Conservation (phyloP, 225 moss, liverwort and hornwort genomes). For the Bryum argenteum region DNA sequence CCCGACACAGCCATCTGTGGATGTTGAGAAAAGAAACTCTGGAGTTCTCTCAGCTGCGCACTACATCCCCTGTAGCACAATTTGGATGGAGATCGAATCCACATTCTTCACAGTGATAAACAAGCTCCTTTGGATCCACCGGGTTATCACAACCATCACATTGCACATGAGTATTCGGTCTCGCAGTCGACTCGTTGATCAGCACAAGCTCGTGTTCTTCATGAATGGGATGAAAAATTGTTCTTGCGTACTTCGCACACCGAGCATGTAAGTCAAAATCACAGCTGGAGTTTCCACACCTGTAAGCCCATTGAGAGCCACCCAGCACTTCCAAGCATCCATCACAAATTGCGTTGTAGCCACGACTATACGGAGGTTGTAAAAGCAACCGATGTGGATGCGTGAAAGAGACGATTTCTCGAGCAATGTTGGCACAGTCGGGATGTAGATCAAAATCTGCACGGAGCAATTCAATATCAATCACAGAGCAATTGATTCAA, state of each 20-base stretch:
- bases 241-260: slow-evolving; percentile 53
- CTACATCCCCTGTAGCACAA: slow-evolving; percentile 45
- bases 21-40: background rate
- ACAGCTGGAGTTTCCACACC: slow-evolving; percentile 44
- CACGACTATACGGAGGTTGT: slow-evolving; percentile 55
- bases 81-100: slow-evolving; percentile 61
- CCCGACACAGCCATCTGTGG: background rate
- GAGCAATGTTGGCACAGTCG: slow-evolving; percentile 43
- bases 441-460: slow-evolving; percentile 58
- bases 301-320: slow-evolving; percentile 57
- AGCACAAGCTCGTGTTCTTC: slow-evolving; percentile 57
- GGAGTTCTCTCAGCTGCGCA: slow-evolving; percentile 41
- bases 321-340: slow-evolving; percentile 53
- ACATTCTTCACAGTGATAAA: slow-evolving; percentile 60
- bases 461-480: background rate
- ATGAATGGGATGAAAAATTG: slow-evolving; percentile 50
- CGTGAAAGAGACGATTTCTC: slow-evolving; percentile 39
- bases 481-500: too few relatives aligned
- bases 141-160: slow-evolving; percentile 47
- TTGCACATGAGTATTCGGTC: slow-evolving; percentile 33
- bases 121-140: slow-evolving; percentile 48
- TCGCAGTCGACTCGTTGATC: slow-evolving; percentile 31
- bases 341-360: slow-evolving; percentile 53
- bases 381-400: slow-evolving; percentile 49
- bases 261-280: slow-evolving; percentile 61